phyloP scores from a whole-genome alignment of 306 rosid species.

The Casuarina equisetifolia region DNA sequence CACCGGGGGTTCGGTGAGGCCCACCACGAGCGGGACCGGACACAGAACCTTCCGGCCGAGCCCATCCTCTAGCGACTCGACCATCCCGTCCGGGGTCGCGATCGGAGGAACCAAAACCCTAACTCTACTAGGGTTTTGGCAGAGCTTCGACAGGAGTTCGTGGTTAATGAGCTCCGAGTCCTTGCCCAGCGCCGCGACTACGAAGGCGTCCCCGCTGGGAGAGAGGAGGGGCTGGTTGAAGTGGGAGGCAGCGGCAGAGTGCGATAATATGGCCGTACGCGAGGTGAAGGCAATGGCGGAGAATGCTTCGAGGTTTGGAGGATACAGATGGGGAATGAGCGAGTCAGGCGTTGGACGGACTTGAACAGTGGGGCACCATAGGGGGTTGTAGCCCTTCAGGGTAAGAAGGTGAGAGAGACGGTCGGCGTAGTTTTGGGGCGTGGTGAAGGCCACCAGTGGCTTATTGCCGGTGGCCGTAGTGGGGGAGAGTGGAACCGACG shows the following conservation, averaged over 20 bases:
- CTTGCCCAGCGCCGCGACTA: conserved; percentile 69
- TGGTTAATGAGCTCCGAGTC: conserved; percentile 63
- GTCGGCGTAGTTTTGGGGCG: conserved; percentile 68
- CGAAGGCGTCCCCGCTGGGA: conserved; percentile 41
- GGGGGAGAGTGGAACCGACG: neutral
- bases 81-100: conserved; percentile 55
- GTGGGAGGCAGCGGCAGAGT: conserved; percentile 43
- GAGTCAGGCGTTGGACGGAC: conserved; percentile 44
- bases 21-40: conserved; percentile 56
- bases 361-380: conserved; percentile 59
- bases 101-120: conserved; percentile 49
- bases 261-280: conserved; percentile 54
- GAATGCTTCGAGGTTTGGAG: conserved; percentile 44
- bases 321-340: conserved; percentile 44
- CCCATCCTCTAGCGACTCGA: conserved; percentile 47
- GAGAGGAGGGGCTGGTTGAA: conserved; percentile 48
- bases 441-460: conserved; percentile 59
- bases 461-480: neutral
- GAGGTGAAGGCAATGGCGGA: conserved; percentile 82
- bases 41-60: conserved; percentile 48
- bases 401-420: conserved; percentile 52
- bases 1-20: conserved; percentile 65
- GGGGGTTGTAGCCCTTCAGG: conserved; percentile 43
- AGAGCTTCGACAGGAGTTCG: conserved; percentile 34
- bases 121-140: conserved; percentile 25